phyloP scores from a whole-genome alignment of 2,329 filamentous ascomycete genomes.

The Ophiostoma novo-ulmi region DNA sequence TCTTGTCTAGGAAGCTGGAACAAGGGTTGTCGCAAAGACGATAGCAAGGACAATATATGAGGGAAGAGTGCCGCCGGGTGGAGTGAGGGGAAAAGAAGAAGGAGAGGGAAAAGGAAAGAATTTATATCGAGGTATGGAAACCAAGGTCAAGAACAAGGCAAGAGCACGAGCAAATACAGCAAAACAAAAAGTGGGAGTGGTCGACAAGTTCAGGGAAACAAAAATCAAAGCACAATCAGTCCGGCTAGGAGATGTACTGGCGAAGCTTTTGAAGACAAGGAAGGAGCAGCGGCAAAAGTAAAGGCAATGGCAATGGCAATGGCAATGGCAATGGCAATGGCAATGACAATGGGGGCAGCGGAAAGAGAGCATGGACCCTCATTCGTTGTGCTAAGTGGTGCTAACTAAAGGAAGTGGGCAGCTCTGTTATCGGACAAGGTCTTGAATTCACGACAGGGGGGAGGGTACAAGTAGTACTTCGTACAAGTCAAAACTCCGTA shows the following conservation, averaged over 20 bases:
- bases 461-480: neutral
- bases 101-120: neutral
- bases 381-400: neutral
- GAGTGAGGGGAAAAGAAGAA: neutral
- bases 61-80: neutral
- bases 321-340: neutral
- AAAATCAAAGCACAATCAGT: constrained; percentile 3
- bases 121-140: neutral
- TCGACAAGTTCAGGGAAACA: neutral
- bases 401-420: constrained; percentile 12
- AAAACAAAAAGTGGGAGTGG: neutral
- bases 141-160: neutral
- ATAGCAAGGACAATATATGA: neutral
- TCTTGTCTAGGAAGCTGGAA: neutral
- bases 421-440: constrained; percentile 19
- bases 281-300: neutral
- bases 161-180: neutral
- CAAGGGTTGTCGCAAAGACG: neutral
- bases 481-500: constrained; percentile 7
- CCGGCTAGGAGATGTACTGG: neutral
- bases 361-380: constrained; percentile 13
- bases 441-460: neutral
- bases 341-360: neutral
- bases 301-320: neutral
- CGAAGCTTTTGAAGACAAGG: constrained; percentile 4